Evolutionary conservation across 768 basidiomycete species (phyloP).

Genomic region (Boletus eberwhitei): DNA sequence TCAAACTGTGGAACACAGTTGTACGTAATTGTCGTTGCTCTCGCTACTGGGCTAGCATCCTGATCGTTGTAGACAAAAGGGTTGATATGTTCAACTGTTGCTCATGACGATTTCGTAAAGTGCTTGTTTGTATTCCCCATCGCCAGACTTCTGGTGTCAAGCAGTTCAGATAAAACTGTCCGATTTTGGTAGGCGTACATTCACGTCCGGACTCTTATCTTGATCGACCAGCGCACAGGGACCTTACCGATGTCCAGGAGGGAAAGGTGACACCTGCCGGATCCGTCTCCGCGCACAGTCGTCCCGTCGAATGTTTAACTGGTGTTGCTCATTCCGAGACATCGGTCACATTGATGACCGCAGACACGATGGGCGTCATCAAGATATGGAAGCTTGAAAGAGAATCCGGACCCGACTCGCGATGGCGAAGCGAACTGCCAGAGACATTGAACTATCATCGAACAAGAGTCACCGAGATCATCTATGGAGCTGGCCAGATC

Average conservation of each 20-base stretch:
- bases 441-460: slow-evolving; percentile 71
- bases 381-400: slow-evolving; percentile 69
- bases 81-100: slow-evolving; percentile 66
- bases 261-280: slow-evolving; percentile 50
- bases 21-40: slow-evolving; percentile 38
- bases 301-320: slow-evolving; percentile 80
- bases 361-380: slow-evolving; percentile 90
- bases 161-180: slow-evolving; percentile 85
- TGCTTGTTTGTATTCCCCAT: slow-evolving; percentile 67
- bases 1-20: slow-evolving; percentile 80
- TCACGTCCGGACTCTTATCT: background rate
- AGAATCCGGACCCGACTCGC: slow-evolving; percentile 36
- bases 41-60: background rate
- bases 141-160: slow-evolving; percentile 70
- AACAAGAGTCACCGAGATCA: slow-evolving; percentile 76
- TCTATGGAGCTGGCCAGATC: slow-evolving; percentile 63
- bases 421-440: slow-evolving; percentile 50
- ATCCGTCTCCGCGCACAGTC: slow-evolving; percentile 78
- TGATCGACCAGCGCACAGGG: slow-evolving; percentile 44
- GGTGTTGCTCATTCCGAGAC: slow-evolving; percentile 47
- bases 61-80: slow-evolving; percentile 54
- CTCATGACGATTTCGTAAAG: slow-evolving; percentile 92
- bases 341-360: slow-evolving; percentile 65
- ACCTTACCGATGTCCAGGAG: slow-evolving; percentile 47
- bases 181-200: slow-evolving; percentile 69